Evolutionary conservation across 2,329 filamentous ascomycete species (phyloP).

Genomic region (Penicillium sumatraense): DNA sequence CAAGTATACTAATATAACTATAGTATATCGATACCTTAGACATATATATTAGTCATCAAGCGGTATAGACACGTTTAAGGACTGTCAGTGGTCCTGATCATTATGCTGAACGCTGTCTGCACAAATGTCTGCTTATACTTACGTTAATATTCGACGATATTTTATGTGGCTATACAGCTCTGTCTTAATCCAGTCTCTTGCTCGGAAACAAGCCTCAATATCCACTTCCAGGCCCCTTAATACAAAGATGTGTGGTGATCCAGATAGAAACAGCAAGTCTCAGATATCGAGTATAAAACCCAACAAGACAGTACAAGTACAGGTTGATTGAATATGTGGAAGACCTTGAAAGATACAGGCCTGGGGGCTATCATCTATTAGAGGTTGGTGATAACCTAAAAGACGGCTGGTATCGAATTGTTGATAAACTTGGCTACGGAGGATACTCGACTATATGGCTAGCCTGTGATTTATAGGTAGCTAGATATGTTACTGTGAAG

Average conservation of each 20-base stretch:
- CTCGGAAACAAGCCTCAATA: constrained; percentile 6
- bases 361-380: constrained; percentile 18
- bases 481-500: constrained; percentile 9
- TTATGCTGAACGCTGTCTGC: background rate
- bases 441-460: constrained; percentile 42
- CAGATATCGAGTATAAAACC: constrained; percentile 4
- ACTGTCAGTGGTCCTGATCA: background rate
- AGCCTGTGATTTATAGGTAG: constrained; percentile 18
- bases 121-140: constrained; percentile 10
- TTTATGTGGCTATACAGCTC: background rate
- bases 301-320: constrained; percentile 8
- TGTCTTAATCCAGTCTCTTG: background rate
- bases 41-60: background rate
- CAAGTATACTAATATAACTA: no score
- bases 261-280: constrained; percentile 7
- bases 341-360: constrained; percentile 14
- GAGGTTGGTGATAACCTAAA: constrained; percentile 12
- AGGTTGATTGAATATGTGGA: constrained; percentile 11
- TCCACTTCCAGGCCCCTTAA: constrained; percentile 5
- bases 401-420: constrained; percentile 15
- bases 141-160: background rate
- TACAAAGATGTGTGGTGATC: constrained; percentile 2
- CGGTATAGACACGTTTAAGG: background rate
- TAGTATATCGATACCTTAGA: background rate
- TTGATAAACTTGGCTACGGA: constrained; percentile 22